Evolutionary conservation across 805 yeast genomes (phyloP).

Genomic region (Priceomyces melissophilus): DNA sequence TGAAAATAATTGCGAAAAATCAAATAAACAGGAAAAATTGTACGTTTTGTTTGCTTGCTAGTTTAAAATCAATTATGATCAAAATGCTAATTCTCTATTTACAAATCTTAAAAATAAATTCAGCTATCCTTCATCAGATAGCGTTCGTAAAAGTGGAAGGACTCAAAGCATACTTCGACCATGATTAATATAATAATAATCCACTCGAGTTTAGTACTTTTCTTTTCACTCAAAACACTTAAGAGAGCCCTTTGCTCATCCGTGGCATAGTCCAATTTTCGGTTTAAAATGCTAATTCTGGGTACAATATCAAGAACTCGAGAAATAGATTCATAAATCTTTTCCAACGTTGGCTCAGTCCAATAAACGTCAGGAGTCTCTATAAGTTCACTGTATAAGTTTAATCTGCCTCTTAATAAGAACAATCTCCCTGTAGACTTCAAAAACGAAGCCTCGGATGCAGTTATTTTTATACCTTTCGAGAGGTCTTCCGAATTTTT

Average conservation of each 20-base stretch:
- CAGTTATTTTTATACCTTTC: conserved; percentile 46
- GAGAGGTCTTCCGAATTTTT: conserved; percentile 64
- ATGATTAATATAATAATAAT: conserved; percentile 78
- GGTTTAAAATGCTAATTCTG: conserved; percentile 73
- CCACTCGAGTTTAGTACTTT: conserved; percentile 79
- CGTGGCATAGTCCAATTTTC: conserved; percentile 85
- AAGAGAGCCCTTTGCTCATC: conserved; percentile 81
- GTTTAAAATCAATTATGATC: too few relatives aligned
- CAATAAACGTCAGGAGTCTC: conserved; percentile 93
- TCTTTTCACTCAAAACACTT: conserved; percentile 70
- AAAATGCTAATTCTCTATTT: too few relatives aligned
- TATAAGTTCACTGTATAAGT: conserved; percentile 80
- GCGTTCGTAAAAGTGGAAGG: conserved; percentile 67
- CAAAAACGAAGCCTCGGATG: conserved; percentile 58
- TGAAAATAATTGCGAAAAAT: too few relatives aligned
- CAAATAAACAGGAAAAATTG: too few relatives aligned
- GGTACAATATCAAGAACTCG: conserved; percentile 71
- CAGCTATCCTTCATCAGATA: conserved; percentile 10
- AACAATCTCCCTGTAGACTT: conserved; percentile 71
- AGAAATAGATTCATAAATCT: conserved; percentile 68
- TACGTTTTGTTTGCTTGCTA: too few relatives aligned
- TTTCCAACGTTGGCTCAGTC: conserved; percentile 85
- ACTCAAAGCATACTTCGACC: conserved; percentile 82
- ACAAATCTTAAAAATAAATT: too few relatives aligned
- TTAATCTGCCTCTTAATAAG: conserved; percentile 75